Percentiles rank a stretch among this genome's conserved stretches.
phyloP scores from a whole-genome alignment of 2,329 filamentous ascomycete genomes.

The Capronia americana region DNA sequence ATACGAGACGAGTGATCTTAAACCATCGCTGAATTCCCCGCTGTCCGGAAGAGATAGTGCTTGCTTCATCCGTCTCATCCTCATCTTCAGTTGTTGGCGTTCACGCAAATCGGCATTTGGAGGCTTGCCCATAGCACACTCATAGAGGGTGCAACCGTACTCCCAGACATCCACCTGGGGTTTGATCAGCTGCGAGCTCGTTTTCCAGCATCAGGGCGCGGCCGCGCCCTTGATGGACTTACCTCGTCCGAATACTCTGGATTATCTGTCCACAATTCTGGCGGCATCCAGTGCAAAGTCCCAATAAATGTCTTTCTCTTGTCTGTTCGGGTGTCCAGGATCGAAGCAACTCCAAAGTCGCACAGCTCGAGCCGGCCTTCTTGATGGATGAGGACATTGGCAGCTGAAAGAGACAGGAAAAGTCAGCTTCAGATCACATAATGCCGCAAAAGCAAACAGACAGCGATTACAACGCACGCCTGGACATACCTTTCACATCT shows the following conservation, averaged over 20 bases:
- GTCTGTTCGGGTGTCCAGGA: slow-evolving; percentile 64
- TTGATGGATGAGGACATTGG: slow-evolving; percentile 69
- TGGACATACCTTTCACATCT: slow-evolving; percentile 65
- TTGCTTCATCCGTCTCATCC: slow-evolving; percentile 54
- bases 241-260: slow-evolving; percentile 57
- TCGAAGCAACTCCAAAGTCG: slow-evolving; percentile 70
- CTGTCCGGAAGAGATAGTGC: slow-evolving; percentile 52
- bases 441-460: not conserved
- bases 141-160: slow-evolving; percentile 57
- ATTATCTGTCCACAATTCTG: slow-evolving; percentile 60
- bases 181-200: not conserved
- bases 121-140: slow-evolving; percentile 57
- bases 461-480: not conserved
- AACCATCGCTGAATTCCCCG: slow-evolving; percentile 51
- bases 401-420: slow-evolving; percentile 48
- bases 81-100: slow-evolving; percentile 41
- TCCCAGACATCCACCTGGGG: slow-evolving; percentile 58
- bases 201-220: not conserved
- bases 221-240: slow-evolving; percentile 28
- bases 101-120: slow-evolving; percentile 56
- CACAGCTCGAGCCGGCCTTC: slow-evolving; percentile 68
- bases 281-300: slow-evolving; percentile 71
- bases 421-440: slow-evolving; percentile 9
- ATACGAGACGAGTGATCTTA: slow-evolving; percentile 54
- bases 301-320: slow-evolving; percentile 71